These are phyloP conservation scores for Naganishia kalamii DNA, from an alignment of 768 basidiomycete species.

Conservation along the genomic window DNA sequence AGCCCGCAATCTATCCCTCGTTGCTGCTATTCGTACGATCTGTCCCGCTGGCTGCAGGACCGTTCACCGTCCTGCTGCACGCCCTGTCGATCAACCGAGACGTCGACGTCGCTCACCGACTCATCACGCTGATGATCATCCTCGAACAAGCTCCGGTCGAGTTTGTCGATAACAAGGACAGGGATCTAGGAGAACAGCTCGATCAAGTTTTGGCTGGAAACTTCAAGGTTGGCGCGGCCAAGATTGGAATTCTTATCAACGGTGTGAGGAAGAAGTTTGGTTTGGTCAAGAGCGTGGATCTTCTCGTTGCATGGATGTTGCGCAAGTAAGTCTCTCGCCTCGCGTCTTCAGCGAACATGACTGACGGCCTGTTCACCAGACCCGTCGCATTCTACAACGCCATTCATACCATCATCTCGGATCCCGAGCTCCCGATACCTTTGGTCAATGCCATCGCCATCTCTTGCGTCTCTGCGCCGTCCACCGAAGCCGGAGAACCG, in stretches of 20 bases:
- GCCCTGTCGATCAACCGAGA: conserved; percentile 31
- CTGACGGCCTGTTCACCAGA: background rate
- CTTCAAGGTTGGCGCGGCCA: conserved; percentile 16
- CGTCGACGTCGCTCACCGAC: conserved; percentile 36
- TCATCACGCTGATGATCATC: conserved; percentile 38
- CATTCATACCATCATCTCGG: conserved; percentile 16
- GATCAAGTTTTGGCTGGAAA: conserved; percentile 19
- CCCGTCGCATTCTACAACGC: conserved; percentile 12
- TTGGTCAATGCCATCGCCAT: conserved; percentile 14
- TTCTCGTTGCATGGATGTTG: conserved; percentile 22
- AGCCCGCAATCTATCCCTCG: conserved; percentile 42
- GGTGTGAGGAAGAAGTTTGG: conserved; percentile 35
- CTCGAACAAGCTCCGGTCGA: conserved; percentile 33
- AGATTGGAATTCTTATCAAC: conserved; percentile 28
- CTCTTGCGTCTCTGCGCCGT: conserved; percentile 5
- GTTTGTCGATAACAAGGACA: conserved; percentile 1
- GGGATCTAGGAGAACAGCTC: conserved; percentile 17
- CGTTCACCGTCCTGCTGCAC: conserved; percentile 34
- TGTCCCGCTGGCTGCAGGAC: conserved; percentile 36
- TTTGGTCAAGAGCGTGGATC: conserved; percentile 30
- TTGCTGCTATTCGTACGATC: conserved; percentile 40
- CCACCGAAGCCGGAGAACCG: conserved; percentile 2
- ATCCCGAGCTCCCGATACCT: conserved; percentile 6
- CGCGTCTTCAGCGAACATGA: background rate
- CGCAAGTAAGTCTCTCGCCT: background rate